Conservation (phyloP, 2,329 filamentous ascomycete genomes). For the Xylariaceae sp. region DNA sequence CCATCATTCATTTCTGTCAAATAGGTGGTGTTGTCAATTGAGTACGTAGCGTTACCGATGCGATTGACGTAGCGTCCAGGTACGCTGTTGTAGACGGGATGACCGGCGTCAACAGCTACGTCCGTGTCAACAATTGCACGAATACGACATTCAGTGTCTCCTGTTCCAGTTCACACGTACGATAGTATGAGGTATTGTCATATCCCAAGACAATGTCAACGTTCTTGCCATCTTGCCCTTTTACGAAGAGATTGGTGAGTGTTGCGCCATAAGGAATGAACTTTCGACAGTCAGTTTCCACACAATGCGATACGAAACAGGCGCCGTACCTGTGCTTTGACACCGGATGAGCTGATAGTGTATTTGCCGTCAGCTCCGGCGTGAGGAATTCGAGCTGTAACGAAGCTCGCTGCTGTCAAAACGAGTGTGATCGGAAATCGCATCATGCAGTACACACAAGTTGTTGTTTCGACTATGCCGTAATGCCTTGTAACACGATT, state of each 20-base stretch:
- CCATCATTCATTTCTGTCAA: constrained; percentile 54
- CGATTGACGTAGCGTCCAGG: constrained; percentile 64
- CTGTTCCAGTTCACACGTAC: constrained; percentile 25
- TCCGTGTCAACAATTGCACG: not conserved
- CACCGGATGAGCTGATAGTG: constrained; percentile 28
- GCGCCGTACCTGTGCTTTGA: constrained; percentile 31
- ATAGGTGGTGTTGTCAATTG: constrained; percentile 52
- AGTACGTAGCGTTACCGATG: constrained; percentile 58
- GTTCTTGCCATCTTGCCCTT: constrained; percentile 59
- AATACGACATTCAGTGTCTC: not conserved
- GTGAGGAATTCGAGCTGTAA: constrained; percentile 19
- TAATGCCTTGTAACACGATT: no score
- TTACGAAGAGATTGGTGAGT: constrained; percentile 61
- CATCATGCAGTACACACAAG: no score
- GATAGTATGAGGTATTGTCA: constrained; percentile 59
- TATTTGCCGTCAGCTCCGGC: constrained; percentile 31
- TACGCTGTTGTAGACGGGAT: constrained; percentile 61
- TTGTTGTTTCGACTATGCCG: no score
- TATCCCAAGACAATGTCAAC: constrained; percentile 64
- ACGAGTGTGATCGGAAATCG: not conserved
- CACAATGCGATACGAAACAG: not conserved
- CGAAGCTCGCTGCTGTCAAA: constrained; percentile 23
- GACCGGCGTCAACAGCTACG: constrained; percentile 39
- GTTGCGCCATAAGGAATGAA: constrained; percentile 51
- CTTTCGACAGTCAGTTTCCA: constrained; percentile 16